phyloP scores from a whole-genome alignment of 2,329 filamentous ascomycete species.

The Teratosphaeria epicoccoides region DNA sequence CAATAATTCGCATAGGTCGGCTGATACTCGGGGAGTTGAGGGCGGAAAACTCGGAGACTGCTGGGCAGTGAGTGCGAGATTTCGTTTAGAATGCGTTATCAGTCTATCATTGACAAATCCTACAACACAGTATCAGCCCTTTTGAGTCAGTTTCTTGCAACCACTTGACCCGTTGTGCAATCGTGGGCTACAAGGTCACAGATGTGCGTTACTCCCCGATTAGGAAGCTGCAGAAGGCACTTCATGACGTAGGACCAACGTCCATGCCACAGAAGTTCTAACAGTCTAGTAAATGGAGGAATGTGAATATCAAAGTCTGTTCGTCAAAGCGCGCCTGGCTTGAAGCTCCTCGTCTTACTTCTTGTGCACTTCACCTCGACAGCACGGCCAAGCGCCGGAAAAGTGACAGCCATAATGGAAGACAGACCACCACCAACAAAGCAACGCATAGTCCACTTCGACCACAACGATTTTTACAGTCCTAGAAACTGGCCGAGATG shows the following conservation, averaged over 20 bases:
- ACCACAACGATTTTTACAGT: neutral
- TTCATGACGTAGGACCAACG: neutral
- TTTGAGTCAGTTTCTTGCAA: too few species aligned
- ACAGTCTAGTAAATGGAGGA: too few species aligned
- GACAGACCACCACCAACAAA: neutral
- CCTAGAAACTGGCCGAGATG: slow-evolving; percentile 5
- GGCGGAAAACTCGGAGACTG: too few species aligned
- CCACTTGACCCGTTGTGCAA: too few species aligned
- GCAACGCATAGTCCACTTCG: neutral
- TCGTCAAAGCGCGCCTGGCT: neutral
- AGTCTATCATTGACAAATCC: too few species aligned
- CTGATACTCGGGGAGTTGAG: too few species aligned
- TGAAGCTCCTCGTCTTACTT: neutral
- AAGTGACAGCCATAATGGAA: neutral
- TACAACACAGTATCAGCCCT: too few species aligned
- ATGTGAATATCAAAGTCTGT: neutral
- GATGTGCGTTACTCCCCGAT: neutral
- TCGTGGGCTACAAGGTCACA: too few species aligned
- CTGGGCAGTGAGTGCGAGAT: too few species aligned
- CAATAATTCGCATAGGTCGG: too few species aligned
- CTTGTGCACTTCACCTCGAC: neutral
- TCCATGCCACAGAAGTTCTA: too few species aligned
- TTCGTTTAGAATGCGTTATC: too few species aligned
- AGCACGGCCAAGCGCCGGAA: neutral
- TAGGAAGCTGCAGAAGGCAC: neutral